Evolutionary conservation across 129 eudicot species (phyloP).

Genomic region (Escallonia herrerae): DNA sequence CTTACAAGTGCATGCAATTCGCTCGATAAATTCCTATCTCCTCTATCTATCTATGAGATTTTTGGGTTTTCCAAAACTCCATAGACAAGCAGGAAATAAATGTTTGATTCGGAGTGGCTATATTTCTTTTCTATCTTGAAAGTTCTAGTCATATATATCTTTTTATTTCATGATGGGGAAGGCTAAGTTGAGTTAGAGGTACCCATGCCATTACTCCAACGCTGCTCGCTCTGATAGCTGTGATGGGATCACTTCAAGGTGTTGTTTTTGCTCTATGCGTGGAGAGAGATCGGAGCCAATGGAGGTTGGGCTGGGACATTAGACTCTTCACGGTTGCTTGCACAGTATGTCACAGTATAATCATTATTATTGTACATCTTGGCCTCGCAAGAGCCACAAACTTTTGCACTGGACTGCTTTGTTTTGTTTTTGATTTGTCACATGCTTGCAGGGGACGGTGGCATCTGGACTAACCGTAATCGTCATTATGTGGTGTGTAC

Average conservation of each 20-base stretch:
- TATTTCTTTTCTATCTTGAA: neutral
- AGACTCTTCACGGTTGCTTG: constrained; percentile 33
- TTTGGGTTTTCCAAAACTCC: too few relatives aligned
- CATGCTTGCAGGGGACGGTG: constrained; percentile 31
- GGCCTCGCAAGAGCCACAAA: neutral
- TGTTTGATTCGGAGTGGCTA: neutral
- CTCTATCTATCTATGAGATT: neutral
- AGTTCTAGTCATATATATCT: neutral
- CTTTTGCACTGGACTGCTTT: neutral
- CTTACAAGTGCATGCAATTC: too few relatives aligned
- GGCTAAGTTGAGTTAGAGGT: constrained; percentile 28
- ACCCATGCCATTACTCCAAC: constrained; percentile 38
- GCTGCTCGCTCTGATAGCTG: constrained; percentile 33
- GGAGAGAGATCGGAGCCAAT: constrained; percentile 37
- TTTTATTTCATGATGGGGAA: neutral
- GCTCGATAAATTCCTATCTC: neutral
- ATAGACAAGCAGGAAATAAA: neutral
- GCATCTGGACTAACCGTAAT: constrained; percentile 26
- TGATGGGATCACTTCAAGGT: constrained; percentile 27
- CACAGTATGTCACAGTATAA: constrained; percentile 17
- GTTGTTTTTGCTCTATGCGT: constrained; percentile 19
- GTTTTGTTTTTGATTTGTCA: neutral
- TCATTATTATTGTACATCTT: neutral
- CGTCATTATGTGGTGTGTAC: constrained; percentile 24
- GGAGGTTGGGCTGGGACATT: constrained; percentile 47